A percentile compares a stretch with the other conserved stretches of the same genome.
These are phyloP conservation scores for Monosporozyma servazzii DNA, from an alignment of 805 yeast species.

Conservation along the genomic window DNA sequence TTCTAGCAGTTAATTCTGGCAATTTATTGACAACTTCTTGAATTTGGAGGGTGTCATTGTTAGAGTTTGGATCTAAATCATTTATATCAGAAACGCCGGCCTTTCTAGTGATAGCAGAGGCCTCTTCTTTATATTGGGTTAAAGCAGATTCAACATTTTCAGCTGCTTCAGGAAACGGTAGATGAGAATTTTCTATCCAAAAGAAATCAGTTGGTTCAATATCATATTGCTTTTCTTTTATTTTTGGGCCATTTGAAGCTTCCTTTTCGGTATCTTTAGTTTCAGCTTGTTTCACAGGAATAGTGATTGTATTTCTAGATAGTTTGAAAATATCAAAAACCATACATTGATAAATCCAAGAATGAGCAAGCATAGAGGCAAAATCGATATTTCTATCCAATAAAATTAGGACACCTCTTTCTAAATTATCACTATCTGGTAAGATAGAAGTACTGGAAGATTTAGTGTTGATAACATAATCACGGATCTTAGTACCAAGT, in stretches of 20 bases:
- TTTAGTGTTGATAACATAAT: constrained; percentile 64
- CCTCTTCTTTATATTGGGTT: constrained; percentile 74
- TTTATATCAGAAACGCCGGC: constrained; percentile 62
- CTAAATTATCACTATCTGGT: constrained; percentile 28
- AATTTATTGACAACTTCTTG: constrained; percentile 84
- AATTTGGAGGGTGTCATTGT: constrained; percentile 53
- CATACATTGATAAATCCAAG: constrained; percentile 96
- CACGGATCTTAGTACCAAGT: constrained; percentile 75
- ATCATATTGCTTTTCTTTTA: constrained; percentile 57
- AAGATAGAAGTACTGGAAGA: constrained; percentile 19
- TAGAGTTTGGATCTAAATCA: constrained; percentile 53
- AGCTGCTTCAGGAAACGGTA: constrained; percentile 98
- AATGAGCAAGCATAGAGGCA: constrained; percentile 89
- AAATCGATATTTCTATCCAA: constrained; percentile 86
- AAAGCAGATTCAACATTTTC: constrained; percentile 87
- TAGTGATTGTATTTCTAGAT: constrained; percentile 70
- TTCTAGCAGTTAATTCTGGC: constrained; percentile 86
- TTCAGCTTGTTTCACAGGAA: constrained; percentile 31
- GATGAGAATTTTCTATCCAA: constrained; percentile 74
- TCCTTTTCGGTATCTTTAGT: constrained; percentile 24
- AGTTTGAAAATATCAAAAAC: constrained; percentile 85
- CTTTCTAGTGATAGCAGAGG: constrained; percentile 71
- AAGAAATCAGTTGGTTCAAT: constrained; percentile 90
- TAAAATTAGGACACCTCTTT: constrained; percentile 68
- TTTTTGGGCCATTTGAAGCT: constrained; percentile 48